Base-by-base conservation (phyloP, 768 basidiomycete genomes). In the Macrolepiota dolichaula region DNA sequence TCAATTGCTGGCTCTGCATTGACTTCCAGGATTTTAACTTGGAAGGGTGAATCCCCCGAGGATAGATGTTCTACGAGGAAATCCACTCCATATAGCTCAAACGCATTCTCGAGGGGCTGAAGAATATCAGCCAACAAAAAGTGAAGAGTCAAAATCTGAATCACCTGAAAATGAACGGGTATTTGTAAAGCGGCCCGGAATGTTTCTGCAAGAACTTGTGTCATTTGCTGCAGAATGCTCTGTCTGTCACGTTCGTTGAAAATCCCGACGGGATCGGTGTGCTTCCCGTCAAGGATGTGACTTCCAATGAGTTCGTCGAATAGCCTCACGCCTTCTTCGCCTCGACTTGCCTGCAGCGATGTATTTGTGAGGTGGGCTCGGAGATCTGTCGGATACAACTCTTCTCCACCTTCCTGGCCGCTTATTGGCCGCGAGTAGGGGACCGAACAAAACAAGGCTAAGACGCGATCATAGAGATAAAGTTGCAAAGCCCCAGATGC, bases 1-100 rank as follows among this genome's bases (percentile, higher is more conserved):
- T 95, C 92, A 61, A 98, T 96, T 47, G 97, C 97, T 1, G 97
- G 96, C 64, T 96, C 95, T 5, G 96, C 87, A 70, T 99, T 99
- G 68, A 96, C 80, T 73, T 98, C 97, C 32, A 98, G 79, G 1
- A 98, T 77, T 58, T 88, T 86, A 15, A 93, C 86, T 63, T 84
- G 80, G 58, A 85, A 82, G 7, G 71, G 68, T 5, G 56, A 58
- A 12, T 47, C 42, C 12, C 51, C 55, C 0, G 68, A 59, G 53
- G 64, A 64, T 52, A 63, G 66, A 68, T 83, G 82, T 55, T 80
- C 81, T 61, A 98, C 81, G 13, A 98, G 78, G 62, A 99, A 90
- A 72, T 99, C 97, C n/a, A 91, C 82, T 0, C 97, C 97, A 68
- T 88, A 98, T 15, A 98, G 82, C 71, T 98, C 96, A 69, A 98